Base-by-base conservation (phyloP, 2,329 filamentous ascomycete species). In the Cladosporium sphaerospermum region DNA sequence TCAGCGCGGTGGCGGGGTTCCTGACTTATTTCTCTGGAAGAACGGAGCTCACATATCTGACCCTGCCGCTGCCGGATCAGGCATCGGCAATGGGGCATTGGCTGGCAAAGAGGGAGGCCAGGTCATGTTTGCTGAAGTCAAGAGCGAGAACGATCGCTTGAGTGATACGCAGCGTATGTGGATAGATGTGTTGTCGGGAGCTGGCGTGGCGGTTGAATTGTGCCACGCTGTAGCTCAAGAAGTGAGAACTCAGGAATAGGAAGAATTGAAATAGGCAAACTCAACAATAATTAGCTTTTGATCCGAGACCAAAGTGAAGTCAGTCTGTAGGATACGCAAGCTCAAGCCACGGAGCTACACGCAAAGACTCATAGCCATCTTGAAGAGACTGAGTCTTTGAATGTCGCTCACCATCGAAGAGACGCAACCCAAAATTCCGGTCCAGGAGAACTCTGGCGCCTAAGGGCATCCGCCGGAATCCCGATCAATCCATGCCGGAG, bases 91-190 rank as follows among this genome's bases (percentile, higher is more conserved):
- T 10, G 18, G 13, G 16, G 40, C 10, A 2, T 28, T 28, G 23
- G 23, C 23, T 28, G 23, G 23, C 23, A 31, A 23, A 19, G 42
- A 16, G 32, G 40, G 14, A 39, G 65, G 65, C 4, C 64, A 71
- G 56, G 66, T 69, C 54, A 67, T 69, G 64, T 71, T 72, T 52
- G 63, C 68, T 1, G 75, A 78, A 57, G 75, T 78, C 9, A 78
- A 78, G 67, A 77, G 74, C 56, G 74, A 76, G 67, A 96, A 96
- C 70, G 93, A 99, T 76, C 83, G 90, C 37, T 75, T 99, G 64
- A 97, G 92, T 70, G 93, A 99, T 74, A 95, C 91, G 14, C 93
- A 99, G 73, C 77, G 93, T 61, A 78, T 99, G 60, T 99, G 93
- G 93, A 96, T 97, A 63, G 89, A 97, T 75, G 89, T 96, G 7